These are phyloP conservation scores for Anthostomella pinea DNA, from an alignment of 2,329 filamentous ascomycete species.

Conservation along the genomic window DNA sequence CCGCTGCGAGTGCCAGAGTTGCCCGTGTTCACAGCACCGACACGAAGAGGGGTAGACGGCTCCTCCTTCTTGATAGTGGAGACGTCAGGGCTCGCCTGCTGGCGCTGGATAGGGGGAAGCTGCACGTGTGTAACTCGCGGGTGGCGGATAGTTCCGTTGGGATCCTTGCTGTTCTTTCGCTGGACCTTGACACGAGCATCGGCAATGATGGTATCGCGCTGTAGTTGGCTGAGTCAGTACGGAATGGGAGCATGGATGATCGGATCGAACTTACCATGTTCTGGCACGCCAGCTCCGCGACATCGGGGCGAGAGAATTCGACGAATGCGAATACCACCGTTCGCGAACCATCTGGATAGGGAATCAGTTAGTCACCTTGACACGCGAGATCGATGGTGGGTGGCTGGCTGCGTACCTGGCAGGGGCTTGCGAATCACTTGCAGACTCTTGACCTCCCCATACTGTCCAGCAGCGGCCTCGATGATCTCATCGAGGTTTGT, in stretches of 20 bases:
- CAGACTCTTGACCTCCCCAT: conserved; percentile 29
- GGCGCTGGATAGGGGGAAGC: conserved; percentile 1
- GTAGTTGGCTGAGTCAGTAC: conserved; percentile 9
- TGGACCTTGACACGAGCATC: conserved; percentile 37
- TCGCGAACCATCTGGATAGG: conserved; percentile 16
- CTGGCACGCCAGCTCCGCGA: conserved; percentile 36
- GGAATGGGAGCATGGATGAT: conserved; percentile 1
- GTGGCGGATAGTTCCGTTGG: conserved; percentile 8
- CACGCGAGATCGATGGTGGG: too few species aligned
- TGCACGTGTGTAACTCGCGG: conserved; percentile 1
- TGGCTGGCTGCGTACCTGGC: too few species aligned
- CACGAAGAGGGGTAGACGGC: too few species aligned
- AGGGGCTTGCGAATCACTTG: conserved; percentile 29
- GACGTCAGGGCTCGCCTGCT: conserved; percentile 1
- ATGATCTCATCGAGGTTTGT: conserved; percentile 26
- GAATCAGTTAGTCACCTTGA: conserved; percentile 4
- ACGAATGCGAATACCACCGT: conserved; percentile 35
- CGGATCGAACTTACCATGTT: conserved; percentile 34
- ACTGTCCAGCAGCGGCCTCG: conserved; percentile 17
- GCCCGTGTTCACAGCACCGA: too few species aligned
- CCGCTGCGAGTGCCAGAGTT: conserved; percentile 1
- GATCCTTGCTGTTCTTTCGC: conserved; percentile 29
- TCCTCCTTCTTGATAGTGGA: neutral
- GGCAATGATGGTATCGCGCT: conserved; percentile 35
- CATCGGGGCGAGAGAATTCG: conserved; percentile 37